These are phyloP conservation scores for Fagus sylvatica DNA, from an alignment of 306 rosid genomes.

Conservation along the genomic window DNA sequence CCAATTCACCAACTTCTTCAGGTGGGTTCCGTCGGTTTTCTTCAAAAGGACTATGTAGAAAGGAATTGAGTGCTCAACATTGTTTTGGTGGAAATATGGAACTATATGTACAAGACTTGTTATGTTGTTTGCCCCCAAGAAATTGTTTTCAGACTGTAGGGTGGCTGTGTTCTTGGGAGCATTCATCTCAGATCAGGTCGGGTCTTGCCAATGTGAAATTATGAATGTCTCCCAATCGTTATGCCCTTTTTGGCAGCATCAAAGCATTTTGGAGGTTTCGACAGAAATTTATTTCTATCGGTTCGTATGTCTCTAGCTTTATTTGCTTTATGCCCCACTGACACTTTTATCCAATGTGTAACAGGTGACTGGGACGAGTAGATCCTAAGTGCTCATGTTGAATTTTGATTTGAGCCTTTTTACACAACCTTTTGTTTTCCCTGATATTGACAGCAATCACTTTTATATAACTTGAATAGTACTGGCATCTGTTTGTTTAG, in stretches of 20 bases:
- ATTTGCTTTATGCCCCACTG: conserved; percentile 57
- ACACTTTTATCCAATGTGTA: conserved; percentile 56
- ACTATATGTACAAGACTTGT: conserved; percentile 76
- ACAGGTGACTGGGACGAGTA: conserved; percentile 75
- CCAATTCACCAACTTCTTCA: conserved; percentile 98
- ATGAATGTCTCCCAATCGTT: conserved; percentile 66
- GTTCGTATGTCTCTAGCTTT: conserved; percentile 98
- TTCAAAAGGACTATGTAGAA: conserved; percentile 95
- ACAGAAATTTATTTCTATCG: conserved; percentile 63
- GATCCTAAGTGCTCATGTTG: conserved; percentile 44
- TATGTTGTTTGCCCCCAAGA: conserved; percentile 80
- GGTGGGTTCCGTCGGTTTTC: conserved; percentile 99
- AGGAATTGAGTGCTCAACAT: conserved; percentile 95
- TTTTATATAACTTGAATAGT: conserved; percentile 13
- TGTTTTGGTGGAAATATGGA: conserved; percentile 82
- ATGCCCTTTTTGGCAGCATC: conserved; percentile 61
- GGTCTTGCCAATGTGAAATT: conserved; percentile 69
- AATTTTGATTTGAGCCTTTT: conserved; percentile 27
- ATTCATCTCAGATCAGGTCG: conserved; percentile 73
- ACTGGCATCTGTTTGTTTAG: conserved; percentile 9
- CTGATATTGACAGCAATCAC: conserved; percentile 14
- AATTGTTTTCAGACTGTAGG: conserved; percentile 80
- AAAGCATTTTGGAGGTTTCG: conserved; percentile 71
- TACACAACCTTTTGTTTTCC: conserved; percentile 20
- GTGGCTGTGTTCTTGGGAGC: conserved; percentile 86